phyloP scores from a whole-genome alignment of 768 basidiomycete genomes.

The Naganishia antarctica region DNA sequence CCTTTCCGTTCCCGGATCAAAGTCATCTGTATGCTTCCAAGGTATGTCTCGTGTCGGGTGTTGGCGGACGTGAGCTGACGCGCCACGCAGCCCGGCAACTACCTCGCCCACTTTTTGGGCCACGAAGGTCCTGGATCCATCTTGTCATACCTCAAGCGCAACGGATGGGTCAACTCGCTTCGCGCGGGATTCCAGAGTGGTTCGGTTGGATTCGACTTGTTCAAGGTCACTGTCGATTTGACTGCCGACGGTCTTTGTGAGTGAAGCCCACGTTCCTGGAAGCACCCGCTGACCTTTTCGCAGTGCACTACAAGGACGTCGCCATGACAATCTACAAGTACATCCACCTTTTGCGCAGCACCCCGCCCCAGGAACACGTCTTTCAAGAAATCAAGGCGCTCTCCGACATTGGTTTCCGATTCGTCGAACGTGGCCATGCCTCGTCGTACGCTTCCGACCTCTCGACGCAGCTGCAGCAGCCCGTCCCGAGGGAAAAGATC shows the following conservation, averaged over 20 bases:
- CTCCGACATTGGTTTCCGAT: conserved; percentile 71
- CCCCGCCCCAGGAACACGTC: conserved; percentile 54
- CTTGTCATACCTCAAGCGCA: conserved; percentile 79
- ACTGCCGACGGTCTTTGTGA: conserved; percentile 80
- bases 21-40: conserved; percentile 57
- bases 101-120: conserved; percentile 64
- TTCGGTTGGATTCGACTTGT: conserved; percentile 70
- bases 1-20: conserved; percentile 55
- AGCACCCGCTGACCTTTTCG: conserved; percentile 1
- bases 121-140: conserved; percentile 85
- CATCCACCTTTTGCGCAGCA: conserved; percentile 50
- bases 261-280: conserved; percentile 43
- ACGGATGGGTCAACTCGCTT: conserved; percentile 77
- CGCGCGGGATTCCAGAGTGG: conserved; percentile 68
- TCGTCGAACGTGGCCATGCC: conserved; percentile 74
- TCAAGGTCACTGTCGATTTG: conserved; percentile 74
- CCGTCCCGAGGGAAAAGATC: conserved; percentile 70
- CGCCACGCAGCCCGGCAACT: conserved; percentile 60
- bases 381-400: conserved; percentile 72
- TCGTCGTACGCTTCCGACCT: conserved; percentile 74
- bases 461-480: conserved; percentile 69
- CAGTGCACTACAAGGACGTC: conserved; percentile 71
- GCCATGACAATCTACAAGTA: conserved; percentile 73
- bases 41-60: conserved; percentile 29
- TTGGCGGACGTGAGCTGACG: neutral